Percentiles rank a stretch among this genome's conserved stretches.
Evolutionary conservation across 352 stramenopile species (phyloP).

Genomic region (Pythium angustatum): DNA sequence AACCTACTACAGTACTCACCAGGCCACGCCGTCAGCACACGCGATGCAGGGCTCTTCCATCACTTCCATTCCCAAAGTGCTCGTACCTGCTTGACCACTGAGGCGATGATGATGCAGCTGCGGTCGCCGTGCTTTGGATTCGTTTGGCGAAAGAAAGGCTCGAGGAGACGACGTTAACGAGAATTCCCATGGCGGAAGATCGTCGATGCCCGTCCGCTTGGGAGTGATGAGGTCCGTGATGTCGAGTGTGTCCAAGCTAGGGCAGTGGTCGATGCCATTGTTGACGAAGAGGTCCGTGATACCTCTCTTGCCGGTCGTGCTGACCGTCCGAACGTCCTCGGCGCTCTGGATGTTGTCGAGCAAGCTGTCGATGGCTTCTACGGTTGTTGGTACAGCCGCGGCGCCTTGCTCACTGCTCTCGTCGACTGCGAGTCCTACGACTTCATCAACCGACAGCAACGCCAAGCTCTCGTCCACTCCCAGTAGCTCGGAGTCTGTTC

Average conservation of each 20-base stretch:
- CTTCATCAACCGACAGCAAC: conserved; percentile 12
- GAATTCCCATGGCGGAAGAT: conserved; percentile 2
- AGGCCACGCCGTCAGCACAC: no score
- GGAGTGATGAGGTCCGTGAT: conserved; percentile 15
- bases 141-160: conserved; percentile 21
- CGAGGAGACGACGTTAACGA: conserved; percentile 3
- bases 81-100: no score
- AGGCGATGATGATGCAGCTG: not conserved
- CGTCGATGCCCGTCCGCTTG: not conserved
- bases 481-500: conserved; percentile 21
- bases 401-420: not conserved
- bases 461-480: conserved; percentile 23
- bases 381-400: not conserved
- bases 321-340: not conserved
- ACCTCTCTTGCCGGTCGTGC: not conserved
- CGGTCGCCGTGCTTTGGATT: conserved; percentile 10
- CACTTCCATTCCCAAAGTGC: no score
- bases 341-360: not conserved
- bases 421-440: not conserved
- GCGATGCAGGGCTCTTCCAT: no score
- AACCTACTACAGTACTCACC: not conserved
- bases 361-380: not conserved
- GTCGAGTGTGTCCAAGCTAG: not conserved
- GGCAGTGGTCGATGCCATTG: not conserved
- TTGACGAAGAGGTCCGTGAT: not conserved